Evolutionary conservation across 345 rosid species (phyloP), one percentile per base, ranked within the genome.

Genomic region (Moricandia arvensis): DNA sequence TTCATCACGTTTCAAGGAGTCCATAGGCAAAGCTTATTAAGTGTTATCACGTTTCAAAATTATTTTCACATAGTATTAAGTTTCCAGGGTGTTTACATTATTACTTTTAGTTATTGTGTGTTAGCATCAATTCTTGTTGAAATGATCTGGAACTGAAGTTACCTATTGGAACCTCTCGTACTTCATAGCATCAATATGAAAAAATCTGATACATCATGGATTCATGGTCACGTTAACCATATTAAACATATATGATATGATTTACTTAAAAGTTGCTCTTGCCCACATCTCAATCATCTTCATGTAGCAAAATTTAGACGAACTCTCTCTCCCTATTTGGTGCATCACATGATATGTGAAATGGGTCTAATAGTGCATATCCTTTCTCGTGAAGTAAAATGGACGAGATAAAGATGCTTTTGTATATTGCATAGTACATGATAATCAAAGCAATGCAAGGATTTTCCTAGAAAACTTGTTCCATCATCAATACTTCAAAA

Each of bases 251-350:
- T 49, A 49, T 7, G 49, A 35, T 34, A 15, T 38, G 57, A 16
- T 17, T 54, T 15, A 24, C 6, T 15, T 16, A n/a, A 24, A 61
- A 45, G 74, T 68, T 30, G 54, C 31, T 15, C 15, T 34, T 49
- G 24, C 21, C n/a, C 63, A 75, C 68, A 75, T 75, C 78, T 67
- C 78, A 66, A 66, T 66, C 78, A 67, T 67, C 79, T 75, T 31
- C 45, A 68, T 16, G 16, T 51, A 61, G 45, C 63, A 51, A 60
- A 51, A 15, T 69, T 61, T 61, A n/a, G 29, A 45, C 37, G 10
- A 49, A 60, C 74, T 69, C 29, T 49, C n/a, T n/a, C 62, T 67
- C 54, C 31, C 63, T 45, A 33, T 47, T 69, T 37, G 70, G 69
- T 75, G 69, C 68, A 61, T 51, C 74, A 75, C 55, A 68, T 75